Conservation (phyloP, 2,329 filamentous ascomycete species). For the Epichloe glyceriae region DNA sequence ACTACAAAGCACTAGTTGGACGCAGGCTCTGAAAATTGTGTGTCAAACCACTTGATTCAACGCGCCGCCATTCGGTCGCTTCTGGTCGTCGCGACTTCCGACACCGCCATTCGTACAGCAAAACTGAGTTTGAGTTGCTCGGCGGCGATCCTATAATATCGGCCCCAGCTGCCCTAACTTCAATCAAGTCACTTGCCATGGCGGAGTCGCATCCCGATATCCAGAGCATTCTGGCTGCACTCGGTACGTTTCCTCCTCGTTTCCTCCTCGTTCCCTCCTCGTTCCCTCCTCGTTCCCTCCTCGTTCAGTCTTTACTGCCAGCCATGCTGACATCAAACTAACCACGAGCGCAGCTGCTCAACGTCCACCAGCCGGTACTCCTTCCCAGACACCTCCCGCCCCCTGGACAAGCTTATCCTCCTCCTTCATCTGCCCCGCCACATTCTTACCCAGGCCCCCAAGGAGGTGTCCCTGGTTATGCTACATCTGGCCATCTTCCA, state of each 20-base stretch:
- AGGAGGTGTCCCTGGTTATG: conserved; percentile 21
- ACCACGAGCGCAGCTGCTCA: conserved; percentile 26
- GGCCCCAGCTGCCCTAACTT: neutral
- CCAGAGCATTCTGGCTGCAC: conserved; percentile 34
- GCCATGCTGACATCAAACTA: neutral
- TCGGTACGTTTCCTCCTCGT: conserved; percentile 27
- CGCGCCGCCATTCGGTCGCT: neutral
- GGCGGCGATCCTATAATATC: neutral
- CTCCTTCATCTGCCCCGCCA: conserved; percentile 24
- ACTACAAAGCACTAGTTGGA: neutral
- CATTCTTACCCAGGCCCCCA: conserved; percentile 25
- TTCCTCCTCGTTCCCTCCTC: neutral
- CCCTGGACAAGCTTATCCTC: conserved; percentile 25
- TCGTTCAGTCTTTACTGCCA: neutral
- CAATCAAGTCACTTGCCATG: conserved; percentile 14
- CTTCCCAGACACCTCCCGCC: conserved; percentile 28
- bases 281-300: conserved; percentile 11
- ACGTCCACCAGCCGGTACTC: conserved; percentile 27
- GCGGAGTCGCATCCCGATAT: conserved; percentile 28
- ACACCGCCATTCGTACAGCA: neutral
- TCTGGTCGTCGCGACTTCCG: neutral
- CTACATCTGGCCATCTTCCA: conserved; percentile 38
- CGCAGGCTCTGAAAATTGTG: neutral
- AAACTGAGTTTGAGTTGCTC: neutral
- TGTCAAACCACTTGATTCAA: neutral